Conservation (phyloP, 139 green algal species). For the Haematococcus lacustris region DNA sequence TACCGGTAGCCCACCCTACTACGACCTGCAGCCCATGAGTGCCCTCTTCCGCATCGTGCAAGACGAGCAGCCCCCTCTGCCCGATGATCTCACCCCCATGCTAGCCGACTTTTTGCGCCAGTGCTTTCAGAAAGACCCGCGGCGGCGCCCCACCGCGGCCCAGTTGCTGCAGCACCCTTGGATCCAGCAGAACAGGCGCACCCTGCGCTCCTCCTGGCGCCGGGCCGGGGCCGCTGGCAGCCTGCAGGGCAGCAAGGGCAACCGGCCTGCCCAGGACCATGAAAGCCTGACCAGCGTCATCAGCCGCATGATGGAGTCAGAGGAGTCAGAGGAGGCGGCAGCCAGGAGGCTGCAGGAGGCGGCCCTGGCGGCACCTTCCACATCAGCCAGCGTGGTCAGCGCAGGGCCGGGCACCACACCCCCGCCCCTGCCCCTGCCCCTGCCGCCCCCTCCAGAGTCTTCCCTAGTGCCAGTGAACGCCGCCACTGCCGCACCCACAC, state of each 20-base stretch:
- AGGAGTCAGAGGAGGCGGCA: conserved; percentile 8
- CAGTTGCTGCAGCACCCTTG: conserved; percentile 81
- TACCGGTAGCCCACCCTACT: conserved; percentile 90
- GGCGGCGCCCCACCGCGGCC: conserved; percentile 57
- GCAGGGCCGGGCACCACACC: too few species aligned
- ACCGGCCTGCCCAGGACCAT: conserved; percentile 16
- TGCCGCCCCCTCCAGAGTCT: too few species aligned
- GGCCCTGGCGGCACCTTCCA: too few species aligned
- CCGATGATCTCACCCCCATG: conserved; percentile 56
- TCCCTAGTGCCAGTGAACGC: too few species aligned
- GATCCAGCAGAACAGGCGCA: conserved; percentile 66
- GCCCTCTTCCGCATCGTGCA: conserved; percentile 95
- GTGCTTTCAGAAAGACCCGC: conserved; percentile 94
- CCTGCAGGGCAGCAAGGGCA: neutral
- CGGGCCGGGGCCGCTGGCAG: conserved; percentile 4
- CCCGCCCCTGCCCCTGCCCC: too few species aligned
- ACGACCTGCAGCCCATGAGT: conserved; percentile 84
- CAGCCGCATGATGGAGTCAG: conserved; percentile 31
- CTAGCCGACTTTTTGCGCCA: conserved; percentile 81
- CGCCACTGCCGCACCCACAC: too few species aligned
- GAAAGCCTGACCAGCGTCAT: conserved; percentile 44
- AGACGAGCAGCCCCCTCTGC: conserved; percentile 78
- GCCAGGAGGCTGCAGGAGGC: neutral
- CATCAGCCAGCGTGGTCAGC: too few species aligned
- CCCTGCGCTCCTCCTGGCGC: conserved; percentile 62